Evolutionary conservation across 2,329 filamentous ascomycete species (phyloP), one percentile per base, ranked within the genome.

Genomic region (Aaosphaeria arxii): DNA sequence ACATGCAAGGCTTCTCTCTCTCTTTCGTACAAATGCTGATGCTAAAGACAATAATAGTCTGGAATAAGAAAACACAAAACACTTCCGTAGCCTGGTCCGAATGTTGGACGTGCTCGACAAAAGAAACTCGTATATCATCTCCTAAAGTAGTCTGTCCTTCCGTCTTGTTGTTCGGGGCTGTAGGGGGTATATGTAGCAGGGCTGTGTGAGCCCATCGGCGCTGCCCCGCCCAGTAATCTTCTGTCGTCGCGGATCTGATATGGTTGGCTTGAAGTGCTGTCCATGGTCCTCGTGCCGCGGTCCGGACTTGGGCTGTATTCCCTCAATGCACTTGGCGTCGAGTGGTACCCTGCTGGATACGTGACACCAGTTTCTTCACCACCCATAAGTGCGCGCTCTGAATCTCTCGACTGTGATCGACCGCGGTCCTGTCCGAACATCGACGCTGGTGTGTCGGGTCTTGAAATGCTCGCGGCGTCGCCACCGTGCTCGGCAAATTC

Each of bases 401-500:
- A 67, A 17, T 66, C 65, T 3, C 63, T 48, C 1, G 57, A 62
- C 4, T 40, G 40, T 1, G 58, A 53, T 3, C 67, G 53, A 0
- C 62, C 62, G 9, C 63, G 59, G 5, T 61, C 59, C 17, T 48
- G 5, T 7, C 32, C 52, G 5, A 63, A 58, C 3, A 56, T 57
- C 3, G 67, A 66, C 9, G 77, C 76, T 0, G 85, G 85, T 0
- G 85, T 88, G 13, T 78, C 81, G 0, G 85, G 80, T 1, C 86
- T 77, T 11, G 79, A 69, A 2, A 85, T 53, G n/a, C 4, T 77
- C 17, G 74, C 73, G 24, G 87, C 88, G 28, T 75, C 74, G 5
- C 88, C 91, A n/a, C 90, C 90, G 56, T 91, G 87, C 46, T 94
- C 89, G 1, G 85, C 84, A 71, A 97, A 96, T 58, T 96, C 92